These are phyloP conservation scores for Xylariaceae sp. DNA, from an alignment of 2,329 filamentous ascomycete species.

Conservation along the genomic window DNA sequence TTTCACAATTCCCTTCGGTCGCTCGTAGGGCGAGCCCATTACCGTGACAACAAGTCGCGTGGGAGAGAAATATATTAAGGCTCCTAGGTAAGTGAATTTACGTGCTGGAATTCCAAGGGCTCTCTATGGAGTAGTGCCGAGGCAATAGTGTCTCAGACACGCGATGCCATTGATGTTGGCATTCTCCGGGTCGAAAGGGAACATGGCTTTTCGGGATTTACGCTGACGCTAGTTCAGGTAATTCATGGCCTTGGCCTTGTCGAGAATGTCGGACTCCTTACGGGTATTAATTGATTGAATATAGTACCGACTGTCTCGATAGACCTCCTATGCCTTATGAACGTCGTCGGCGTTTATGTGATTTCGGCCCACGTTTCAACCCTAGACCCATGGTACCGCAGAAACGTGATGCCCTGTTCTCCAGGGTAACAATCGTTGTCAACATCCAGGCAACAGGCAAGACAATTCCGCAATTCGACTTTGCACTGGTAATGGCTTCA, in stretches of 20 bases:
- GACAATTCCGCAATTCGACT: too few species aligned
- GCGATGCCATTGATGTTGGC: constrained; percentile 16
- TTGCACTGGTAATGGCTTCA: too few species aligned
- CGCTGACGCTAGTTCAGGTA: neutral
- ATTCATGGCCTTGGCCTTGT: neutral
- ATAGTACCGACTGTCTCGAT: neutral
- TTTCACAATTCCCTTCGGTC: constrained; percentile 2
- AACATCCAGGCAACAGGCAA: too few species aligned
- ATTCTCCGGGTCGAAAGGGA: constrained; percentile 13
- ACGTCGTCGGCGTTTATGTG: neutral
- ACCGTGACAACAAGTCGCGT: neutral
- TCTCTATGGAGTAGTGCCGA: constrained; percentile 10
- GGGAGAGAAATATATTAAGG: neutral
- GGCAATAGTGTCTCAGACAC: constrained; percentile 28
- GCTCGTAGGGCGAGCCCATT: too few species aligned
- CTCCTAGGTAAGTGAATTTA: neutral
- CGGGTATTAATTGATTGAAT: neutral
- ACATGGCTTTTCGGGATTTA: neutral
- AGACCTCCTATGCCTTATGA: neutral
- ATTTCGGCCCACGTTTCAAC: neutral
- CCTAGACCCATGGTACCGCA: too few species aligned
- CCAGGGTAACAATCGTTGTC: too few species aligned
- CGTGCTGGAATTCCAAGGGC: constrained; percentile 17
- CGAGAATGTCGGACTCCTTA: neutral
- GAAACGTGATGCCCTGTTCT: too few species aligned